Base-by-base conservation (phyloP, 2,329 filamentous ascomycete species). In the Conoideocrella luteorostrata region DNA sequence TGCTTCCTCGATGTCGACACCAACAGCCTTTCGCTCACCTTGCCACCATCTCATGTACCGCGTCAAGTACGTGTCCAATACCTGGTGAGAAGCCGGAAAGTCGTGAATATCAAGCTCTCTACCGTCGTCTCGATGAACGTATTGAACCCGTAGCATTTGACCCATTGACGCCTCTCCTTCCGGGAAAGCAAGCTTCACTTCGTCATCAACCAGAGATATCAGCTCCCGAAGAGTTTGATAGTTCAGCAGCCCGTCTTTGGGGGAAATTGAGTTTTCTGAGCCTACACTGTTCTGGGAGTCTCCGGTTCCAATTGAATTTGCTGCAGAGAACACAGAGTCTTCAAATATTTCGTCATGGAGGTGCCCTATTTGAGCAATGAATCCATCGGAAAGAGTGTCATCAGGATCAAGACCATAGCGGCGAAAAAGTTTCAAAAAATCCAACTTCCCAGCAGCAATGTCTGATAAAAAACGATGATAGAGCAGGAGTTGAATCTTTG, bases 21-120 rank as follows among this genome's bases (percentile, higher is more conserved):
- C 91, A 7, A 74, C 72, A 0, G 89, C 80, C 39, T 75, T 66
- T 13, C 90, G 70, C 53, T 84, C 71, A 1, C 90, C 91, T 24
- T 77, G 79, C 91, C 91, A 97, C 88, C 88, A 96, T n/a, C 72
- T 62, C 76, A 96, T 80, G 50, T 86, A 82, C 3, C 78, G 72
- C 0, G 66, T 58, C 3, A 95, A 60, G 57, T 94, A 94, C 2
- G 62, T 64, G 10, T 82, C 74, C 34, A 96, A 67, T 3, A 71
- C 71, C 1, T 69, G 61, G 0, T 74, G 68, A 44, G 91, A 84
- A 56, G 88, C 87, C 1, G 78, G 70, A 51, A 93, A 76, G 2
- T 84, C 69, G 35, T 74, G 69, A 6, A 68, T 65, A n/a, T 80
- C 68, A 7, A 78, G 71, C 39, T 72, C 63, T 1, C 67, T 66